Evolutionary conservation across 768 basidiomycete species (phyloP), one percentile per base, ranked within the genome.

Genomic region (Boletus insuetus): DNA sequence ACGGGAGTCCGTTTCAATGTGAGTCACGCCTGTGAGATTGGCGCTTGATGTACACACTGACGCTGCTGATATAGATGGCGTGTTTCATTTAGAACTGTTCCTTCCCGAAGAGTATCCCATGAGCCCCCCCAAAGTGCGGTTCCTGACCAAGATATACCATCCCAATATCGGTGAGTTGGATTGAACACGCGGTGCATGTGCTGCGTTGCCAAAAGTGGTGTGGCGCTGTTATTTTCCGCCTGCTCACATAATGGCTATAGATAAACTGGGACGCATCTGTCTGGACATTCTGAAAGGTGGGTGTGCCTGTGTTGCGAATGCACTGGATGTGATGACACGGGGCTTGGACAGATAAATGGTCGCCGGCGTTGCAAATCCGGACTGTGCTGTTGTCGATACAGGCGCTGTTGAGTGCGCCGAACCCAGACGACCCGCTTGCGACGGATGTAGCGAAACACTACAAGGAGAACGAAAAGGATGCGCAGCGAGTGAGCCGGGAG

Each of bases 91-190:
- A n/a, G 97, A 99, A 73, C 79, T 99, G 42, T 99, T 98, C 77
- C 79, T 99, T 26, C 97, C 97, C 5, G 97, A 98, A 73, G 97
- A 98, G 73, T 99, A 99, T 75, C 97, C 97, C 1, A 99, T 99
- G 97, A 91, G 89, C 47, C 96, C 97, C 0, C 97, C 97, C 22
- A 99, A 99, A 75, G 97, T 99, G 54, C 82, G 96, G 62, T 98
- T 96, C 77, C 77, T 97, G 64, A 97, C 95, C 53, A 95, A 94
- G 86, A 96, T 98, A 78, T 95, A 96, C 78, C 94, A 98, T 73
- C 95, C 97, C 46, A 99, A 99, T 73, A 99, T 99, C 75, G 96
- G 96, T 97, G 68, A 66, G 91, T 74, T 45, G 45, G 31, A 46
- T 43, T 35, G 34, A 35, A 35, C 34, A 35, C 34, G 34, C 52